phyloP scores from a whole-genome alignment of 2,329 filamentous ascomycete genomes.

The Chrysoporthe cubensis region DNA sequence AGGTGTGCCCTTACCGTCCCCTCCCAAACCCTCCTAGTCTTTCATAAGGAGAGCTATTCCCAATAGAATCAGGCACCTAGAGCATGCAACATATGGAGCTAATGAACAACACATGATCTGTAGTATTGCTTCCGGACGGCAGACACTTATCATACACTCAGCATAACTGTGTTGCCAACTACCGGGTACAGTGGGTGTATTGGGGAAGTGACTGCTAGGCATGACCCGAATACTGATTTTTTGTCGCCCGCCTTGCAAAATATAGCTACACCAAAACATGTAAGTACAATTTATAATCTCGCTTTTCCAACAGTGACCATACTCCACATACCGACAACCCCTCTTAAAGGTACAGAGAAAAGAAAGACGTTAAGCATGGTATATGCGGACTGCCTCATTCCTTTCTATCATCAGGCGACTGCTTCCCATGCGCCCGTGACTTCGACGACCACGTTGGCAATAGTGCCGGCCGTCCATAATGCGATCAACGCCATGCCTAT shows the following conservation, averaged over 20 bases:
- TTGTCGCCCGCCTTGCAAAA: neutral
- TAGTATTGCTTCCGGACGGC: too few species aligned
- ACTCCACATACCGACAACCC: neutral
- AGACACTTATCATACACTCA: too few species aligned
- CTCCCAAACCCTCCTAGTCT: too few species aligned
- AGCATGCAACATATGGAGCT: too few species aligned
- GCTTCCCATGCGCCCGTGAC: constrained; percentile 59
- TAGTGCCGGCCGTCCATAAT: constrained; percentile 80
- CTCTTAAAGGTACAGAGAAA: neutral
- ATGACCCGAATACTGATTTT: too few species aligned
- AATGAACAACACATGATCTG: too few species aligned
- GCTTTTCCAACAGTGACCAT: neutral
- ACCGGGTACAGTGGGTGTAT: too few species aligned
- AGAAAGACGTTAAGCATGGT: neutral
- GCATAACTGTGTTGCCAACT: too few species aligned
- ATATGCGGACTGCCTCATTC: neutral
- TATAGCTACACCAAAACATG: neutral
- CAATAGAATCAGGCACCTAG: too few species aligned
- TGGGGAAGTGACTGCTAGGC: too few species aligned
- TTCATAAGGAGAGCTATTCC: too few species aligned
- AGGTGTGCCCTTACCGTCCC: too few species aligned
- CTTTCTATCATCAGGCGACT: constrained; percentile 34
- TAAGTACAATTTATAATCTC: constrained; percentile 5
- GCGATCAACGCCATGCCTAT: constrained; percentile 82
- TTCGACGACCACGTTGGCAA: constrained; percentile 82